A percentile compares a stretch with the other conserved stretches of the same genome.
phyloP scores from a whole-genome alignment of 495 filamentous ascomycete species.

The Penicillium bialowiezense region DNA sequence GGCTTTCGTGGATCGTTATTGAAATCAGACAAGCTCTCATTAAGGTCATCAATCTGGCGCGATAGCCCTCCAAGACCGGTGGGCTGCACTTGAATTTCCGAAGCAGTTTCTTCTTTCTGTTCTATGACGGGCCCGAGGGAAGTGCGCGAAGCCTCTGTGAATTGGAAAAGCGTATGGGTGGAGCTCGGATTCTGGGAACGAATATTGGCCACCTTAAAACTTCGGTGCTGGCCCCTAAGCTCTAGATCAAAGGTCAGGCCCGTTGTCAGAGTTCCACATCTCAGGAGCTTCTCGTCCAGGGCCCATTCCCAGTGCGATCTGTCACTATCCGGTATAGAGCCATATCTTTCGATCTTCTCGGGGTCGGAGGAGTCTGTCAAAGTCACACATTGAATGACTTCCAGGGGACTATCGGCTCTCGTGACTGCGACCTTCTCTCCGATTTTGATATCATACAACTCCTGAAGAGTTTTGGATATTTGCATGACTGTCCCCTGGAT shows the following conservation, averaged over 20 bases:
- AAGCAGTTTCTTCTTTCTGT: conserved; percentile 10
- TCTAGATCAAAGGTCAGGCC: conserved; percentile 48
- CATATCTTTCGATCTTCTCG: conserved; percentile 30
- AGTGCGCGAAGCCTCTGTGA: conserved; percentile 32
- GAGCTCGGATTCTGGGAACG: conserved; percentile 19
- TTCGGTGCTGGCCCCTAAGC: conserved; percentile 44
- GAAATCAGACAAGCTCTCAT: conserved; percentile 62
- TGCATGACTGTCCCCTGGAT: conserved; percentile 62
- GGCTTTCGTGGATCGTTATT: conserved; percentile 32
- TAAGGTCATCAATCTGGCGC: conserved; percentile 60
- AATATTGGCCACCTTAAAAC: conserved; percentile 41
- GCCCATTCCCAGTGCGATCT: conserved; percentile 62
- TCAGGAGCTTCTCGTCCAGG: conserved; percentile 54
- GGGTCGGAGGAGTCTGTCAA: conserved; percentile 50
- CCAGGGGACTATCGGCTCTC: conserved; percentile 34
- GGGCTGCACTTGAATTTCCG: conserved; percentile 26
- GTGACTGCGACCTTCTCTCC: conserved; percentile 59
- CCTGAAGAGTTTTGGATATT: conserved; percentile 63
- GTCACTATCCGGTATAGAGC: conserved; percentile 41
- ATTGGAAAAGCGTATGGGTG: conserved; percentile 35
- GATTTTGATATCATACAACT: conserved; percentile 60
- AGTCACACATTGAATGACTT: conserved; percentile 41
- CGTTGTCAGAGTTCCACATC: conserved; percentile 39
- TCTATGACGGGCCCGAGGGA: conserved; percentile 28
- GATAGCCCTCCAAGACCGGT: conserved; percentile 60